Conservation (phyloP, 176 grass and related monocot genomes). For the Lolium perenne region DNA sequence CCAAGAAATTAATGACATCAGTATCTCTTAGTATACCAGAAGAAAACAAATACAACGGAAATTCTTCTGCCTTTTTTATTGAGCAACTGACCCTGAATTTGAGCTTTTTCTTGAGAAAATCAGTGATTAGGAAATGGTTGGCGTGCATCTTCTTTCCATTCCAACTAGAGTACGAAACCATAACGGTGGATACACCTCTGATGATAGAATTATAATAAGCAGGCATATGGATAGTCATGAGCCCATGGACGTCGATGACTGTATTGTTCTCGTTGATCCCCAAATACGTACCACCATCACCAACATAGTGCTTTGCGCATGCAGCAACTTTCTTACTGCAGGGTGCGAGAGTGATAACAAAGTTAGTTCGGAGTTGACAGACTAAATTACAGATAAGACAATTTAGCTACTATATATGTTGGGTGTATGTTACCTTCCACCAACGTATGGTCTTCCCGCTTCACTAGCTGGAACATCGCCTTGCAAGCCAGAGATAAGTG, state of each 20-base stretch:
- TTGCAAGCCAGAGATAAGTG: slow-evolving; percentile 74
- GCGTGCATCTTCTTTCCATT: slow-evolving; percentile 84
- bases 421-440: slow-evolving; percentile 50
- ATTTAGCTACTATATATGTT: slow-evolving; percentile 2
- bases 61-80: background rate
- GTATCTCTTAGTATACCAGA: background rate
- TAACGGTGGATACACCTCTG: slow-evolving; percentile 81
- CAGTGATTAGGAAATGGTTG: slow-evolving; percentile 65
- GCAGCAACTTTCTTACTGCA: slow-evolving; percentile 75
- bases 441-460: slow-evolving; percentile 63
- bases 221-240: slow-evolving; percentile 77
- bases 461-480: slow-evolving; percentile 50
- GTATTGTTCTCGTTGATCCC: slow-evolving; percentile 85
- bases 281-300: slow-evolving; percentile 71
- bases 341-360: background rate
- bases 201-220: slow-evolving; percentile 71
- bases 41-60: background rate
- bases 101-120: slow-evolving; percentile 82
- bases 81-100: slow-evolving; percentile 66
- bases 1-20: background rate
- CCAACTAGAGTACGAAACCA: slow-evolving; percentile 80
- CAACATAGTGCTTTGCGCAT: slow-evolving; percentile 76
- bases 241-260: slow-evolving; percentile 49
- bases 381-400: background rate
- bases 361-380: background rate